phyloP scores from a whole-genome alignment of 2,329 filamentous ascomycete species.

The Paecilomyces sp. region DNA sequence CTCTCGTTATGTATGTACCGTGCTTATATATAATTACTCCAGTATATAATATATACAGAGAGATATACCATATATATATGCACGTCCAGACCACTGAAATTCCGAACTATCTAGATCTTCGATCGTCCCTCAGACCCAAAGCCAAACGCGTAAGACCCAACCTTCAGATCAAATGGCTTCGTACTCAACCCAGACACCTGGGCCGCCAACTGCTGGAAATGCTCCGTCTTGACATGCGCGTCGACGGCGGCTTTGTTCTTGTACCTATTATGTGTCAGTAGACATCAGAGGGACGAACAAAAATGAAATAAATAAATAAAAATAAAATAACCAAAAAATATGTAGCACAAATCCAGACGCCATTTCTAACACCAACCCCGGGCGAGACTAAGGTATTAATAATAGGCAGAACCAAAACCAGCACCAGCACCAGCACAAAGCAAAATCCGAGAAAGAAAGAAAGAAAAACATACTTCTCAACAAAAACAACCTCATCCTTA shows the following conservation, averaged over 20 bases:
- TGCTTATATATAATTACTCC: too few relatives aligned
- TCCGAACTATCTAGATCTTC: conserved; percentile 9
- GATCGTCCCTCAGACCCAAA: conserved; percentile 13
- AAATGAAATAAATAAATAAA: too few relatives aligned
- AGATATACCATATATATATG: conserved; percentile 4
- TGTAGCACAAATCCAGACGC: too few relatives aligned
- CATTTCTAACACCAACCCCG: too few relatives aligned
- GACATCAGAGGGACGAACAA: not conserved
- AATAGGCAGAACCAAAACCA: too few relatives aligned
- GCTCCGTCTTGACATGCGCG: conserved; percentile 14
- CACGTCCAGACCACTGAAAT: not conserved
- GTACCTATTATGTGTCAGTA: conserved; percentile 13
- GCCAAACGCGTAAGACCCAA: conserved; percentile 13
- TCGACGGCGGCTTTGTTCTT: conserved; percentile 17
- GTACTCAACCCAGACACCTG: conserved; percentile 11
- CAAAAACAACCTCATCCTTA: conserved; percentile 23
- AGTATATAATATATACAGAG: too few relatives aligned
- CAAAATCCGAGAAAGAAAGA: not conserved
- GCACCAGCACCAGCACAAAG: too few relatives aligned
- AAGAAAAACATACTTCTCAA: conserved; percentile 20
- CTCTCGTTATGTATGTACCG: too few relatives aligned
- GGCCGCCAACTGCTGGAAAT: conserved; percentile 16
- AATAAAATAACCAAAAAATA: too few relatives aligned
- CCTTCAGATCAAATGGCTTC: conserved; percentile 17
- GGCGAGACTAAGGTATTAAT: too few relatives aligned